Evolutionary conservation across 192 early-diverging fungal genomes (phyloP), one percentile per base, ranked within the genome.

Genomic region (Chytriomyces sp.): DNA sequence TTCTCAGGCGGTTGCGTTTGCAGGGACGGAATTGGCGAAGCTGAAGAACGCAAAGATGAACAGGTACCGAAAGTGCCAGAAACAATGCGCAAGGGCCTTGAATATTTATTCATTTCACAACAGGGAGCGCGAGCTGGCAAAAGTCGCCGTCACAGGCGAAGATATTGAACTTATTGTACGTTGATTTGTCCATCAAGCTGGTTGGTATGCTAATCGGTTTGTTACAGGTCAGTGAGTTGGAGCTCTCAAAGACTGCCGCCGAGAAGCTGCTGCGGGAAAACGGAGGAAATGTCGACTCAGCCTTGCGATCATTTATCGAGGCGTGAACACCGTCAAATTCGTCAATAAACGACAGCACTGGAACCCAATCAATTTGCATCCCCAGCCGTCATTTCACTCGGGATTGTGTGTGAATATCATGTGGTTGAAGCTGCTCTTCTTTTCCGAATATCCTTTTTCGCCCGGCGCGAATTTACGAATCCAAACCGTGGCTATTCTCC

Each of bases 241-340:
- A 69, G 46, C 9, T 77, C 6, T 61, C 67, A n/a, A 68, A 69
- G 35, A 8, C 61, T 16, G 45, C 49, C 16, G 76, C 76, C 0
- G 76, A 77, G 57, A 77, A 69, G 60, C 18, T 49, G 13, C 50
- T 77, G 53, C 46, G 76, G 44, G 76, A 77, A 57, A 67, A 77
- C 45, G 43, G 44, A 7, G 76, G 76, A 11, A 43, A 57, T 35
- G 16, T 77, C 26, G 76, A 77, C 1, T 7, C 20, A 7, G 26
- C 60, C 7, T 23, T 77, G n/a, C 67, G 67, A 24, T 57, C 76
- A 20, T 69, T 61, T 48, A 77, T 77, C 43, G 49, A 24, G 46
- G 63, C 46, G 45, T 63, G 23, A 68, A 35, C 35, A 35, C 35
- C 35, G 35, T 35, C 35, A 4, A 35, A 35, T 35, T 35, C 35